phyloP scores from a whole-genome alignment of 2,329 filamentous ascomycete species.

The Dissoconium aciculare region DNA sequence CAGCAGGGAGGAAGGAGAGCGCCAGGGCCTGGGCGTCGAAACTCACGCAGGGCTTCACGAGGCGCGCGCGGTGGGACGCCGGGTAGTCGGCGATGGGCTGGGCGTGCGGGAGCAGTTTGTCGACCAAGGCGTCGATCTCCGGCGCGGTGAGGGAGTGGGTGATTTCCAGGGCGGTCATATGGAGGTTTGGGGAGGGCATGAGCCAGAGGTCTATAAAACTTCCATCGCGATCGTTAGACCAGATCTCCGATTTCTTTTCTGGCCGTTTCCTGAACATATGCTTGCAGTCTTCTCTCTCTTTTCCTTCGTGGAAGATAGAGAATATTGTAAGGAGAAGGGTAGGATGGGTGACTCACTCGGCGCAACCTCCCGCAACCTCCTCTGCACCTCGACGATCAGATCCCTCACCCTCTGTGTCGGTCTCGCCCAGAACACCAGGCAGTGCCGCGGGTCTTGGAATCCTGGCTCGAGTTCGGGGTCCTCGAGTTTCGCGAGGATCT shows the following conservation, averaged over 20 bases:
- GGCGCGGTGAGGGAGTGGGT: slow-evolving; percentile 59
- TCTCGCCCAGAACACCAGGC: slow-evolving; percentile 76
- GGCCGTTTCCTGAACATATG: too few species aligned
- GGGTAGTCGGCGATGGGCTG: slow-evolving; percentile 51
- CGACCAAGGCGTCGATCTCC: slow-evolving; percentile 51
- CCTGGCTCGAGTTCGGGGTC: slow-evolving; percentile 48
- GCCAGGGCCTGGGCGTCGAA: slow-evolving; percentile 78
- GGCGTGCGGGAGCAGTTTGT: slow-evolving; percentile 41
- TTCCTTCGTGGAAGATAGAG: slow-evolving; percentile 1
- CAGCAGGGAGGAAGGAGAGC: slow-evolving; percentile 70
- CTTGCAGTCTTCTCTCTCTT: too few species aligned
- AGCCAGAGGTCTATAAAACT: slow-evolving; percentile 57
- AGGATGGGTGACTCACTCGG: slow-evolving; percentile 45
- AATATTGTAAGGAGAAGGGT: neutral
- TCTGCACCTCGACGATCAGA: slow-evolving; percentile 55
- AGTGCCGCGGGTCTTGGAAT: slow-evolving; percentile 63
- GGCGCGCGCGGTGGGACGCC: slow-evolving; percentile 50
- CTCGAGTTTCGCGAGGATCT: slow-evolving; percentile 55
- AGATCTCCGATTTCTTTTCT: too few species aligned
- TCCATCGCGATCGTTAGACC: too few species aligned
- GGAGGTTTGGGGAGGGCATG: slow-evolving; percentile 64
- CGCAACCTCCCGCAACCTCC: slow-evolving; percentile 44
- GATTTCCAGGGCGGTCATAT: slow-evolving; percentile 74
- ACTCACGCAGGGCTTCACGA: slow-evolving; percentile 69
- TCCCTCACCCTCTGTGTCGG: slow-evolving; percentile 57